Percentiles rank a stretch among this genome's conserved stretches.
Evolutionary conservation across 225 moss, liverwort and hornwort species (phyloP).

Genomic region (Climacium dendroides): DNA sequence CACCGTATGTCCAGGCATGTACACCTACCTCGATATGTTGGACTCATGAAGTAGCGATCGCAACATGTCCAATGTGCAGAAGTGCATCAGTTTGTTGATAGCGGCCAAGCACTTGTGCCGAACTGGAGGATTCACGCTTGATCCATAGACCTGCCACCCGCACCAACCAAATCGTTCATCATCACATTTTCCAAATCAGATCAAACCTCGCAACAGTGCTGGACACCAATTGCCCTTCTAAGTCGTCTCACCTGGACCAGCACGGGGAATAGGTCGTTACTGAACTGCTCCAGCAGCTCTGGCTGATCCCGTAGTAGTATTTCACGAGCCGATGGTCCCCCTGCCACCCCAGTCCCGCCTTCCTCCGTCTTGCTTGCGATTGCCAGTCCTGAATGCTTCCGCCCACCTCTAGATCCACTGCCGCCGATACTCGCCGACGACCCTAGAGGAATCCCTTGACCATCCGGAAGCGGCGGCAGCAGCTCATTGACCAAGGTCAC

Average conservation of each 20-base stretch:
- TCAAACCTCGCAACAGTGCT: background rate
- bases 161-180: background rate
- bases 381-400: conserved; percentile 57
- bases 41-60: conserved; percentile 81
- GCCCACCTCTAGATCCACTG: conserved; percentile 42
- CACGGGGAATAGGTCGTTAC: conserved; percentile 80
- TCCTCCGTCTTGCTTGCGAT: conserved; percentile 50
- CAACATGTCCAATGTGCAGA: conserved; percentile 91
- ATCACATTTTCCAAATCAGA: background rate
- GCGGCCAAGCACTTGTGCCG: conserved; percentile 96
- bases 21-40: conserved; percentile 80
- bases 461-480: conserved; percentile 72
- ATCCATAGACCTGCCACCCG: conserved; percentile 78
- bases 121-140: conserved; percentile 96
- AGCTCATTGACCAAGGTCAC: conserved; percentile 95
- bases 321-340: conserved; percentile 56
- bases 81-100: conserved; percentile 80
- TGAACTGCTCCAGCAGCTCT: conserved; percentile 84
- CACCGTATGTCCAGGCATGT: background rate
- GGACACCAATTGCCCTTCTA: background rate
- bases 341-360: conserved; percentile 10
- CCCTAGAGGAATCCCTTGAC: conserved; percentile 23
- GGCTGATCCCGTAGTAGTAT: conserved; percentile 68
- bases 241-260: conserved; percentile 69
- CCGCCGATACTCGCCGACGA: conserved; percentile 46